Evolutionary conservation across 805 yeast species (phyloP).

Genomic region (Citeromyces matritensis): DNA sequence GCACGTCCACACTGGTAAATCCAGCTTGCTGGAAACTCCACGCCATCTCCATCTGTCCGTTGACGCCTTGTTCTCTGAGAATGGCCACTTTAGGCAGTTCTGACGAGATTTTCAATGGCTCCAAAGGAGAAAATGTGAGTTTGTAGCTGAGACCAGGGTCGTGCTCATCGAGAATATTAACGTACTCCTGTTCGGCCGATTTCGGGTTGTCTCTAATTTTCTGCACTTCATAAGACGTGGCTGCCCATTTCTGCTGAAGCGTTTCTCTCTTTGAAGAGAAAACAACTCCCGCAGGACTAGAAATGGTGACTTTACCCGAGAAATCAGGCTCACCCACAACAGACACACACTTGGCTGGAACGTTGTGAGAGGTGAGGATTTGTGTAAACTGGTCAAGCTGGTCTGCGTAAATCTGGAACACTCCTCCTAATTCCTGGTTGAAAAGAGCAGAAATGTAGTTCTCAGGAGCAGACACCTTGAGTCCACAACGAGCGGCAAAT

Average conservation of each 20-base stretch:
- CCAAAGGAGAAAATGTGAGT: slow-evolving; percentile 51
- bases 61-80: slow-evolving; percentile 96
- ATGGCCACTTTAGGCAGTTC: slow-evolving; percentile 83
- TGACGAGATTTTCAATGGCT: slow-evolving; percentile 23
- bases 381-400: slow-evolving; percentile 39
- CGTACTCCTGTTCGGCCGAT: slow-evolving; percentile 77
- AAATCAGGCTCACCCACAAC: slow-evolving; percentile 60
- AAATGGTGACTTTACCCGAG: slow-evolving; percentile 27
- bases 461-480: slow-evolving; percentile 31
- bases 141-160: slow-evolving; percentile 87
- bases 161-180: slow-evolving; percentile 54
- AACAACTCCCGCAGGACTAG: slow-evolving; percentile 27
- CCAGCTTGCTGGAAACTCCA: slow-evolving; percentile 94
- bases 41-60: slow-evolving; percentile 97
- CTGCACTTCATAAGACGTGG: slow-evolving; percentile 84
- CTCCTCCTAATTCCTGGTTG: slow-evolving; percentile 92
- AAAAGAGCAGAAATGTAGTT: slow-evolving; percentile 35
- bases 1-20: slow-evolving; percentile 86
- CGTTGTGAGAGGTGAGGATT: slow-evolving; percentile 42
- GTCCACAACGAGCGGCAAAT: slow-evolving; percentile 85
- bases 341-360: slow-evolving; percentile 36
- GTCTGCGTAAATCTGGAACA: slow-evolving; percentile 62
- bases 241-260: slow-evolving; percentile 74
- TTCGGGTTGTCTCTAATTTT: slow-evolving; percentile 88
- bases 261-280: slow-evolving; percentile 44